Evolutionary conservation across 2,329 filamentous ascomycete genomes (phyloP).

Genomic region (Cercospora sesami): DNA sequence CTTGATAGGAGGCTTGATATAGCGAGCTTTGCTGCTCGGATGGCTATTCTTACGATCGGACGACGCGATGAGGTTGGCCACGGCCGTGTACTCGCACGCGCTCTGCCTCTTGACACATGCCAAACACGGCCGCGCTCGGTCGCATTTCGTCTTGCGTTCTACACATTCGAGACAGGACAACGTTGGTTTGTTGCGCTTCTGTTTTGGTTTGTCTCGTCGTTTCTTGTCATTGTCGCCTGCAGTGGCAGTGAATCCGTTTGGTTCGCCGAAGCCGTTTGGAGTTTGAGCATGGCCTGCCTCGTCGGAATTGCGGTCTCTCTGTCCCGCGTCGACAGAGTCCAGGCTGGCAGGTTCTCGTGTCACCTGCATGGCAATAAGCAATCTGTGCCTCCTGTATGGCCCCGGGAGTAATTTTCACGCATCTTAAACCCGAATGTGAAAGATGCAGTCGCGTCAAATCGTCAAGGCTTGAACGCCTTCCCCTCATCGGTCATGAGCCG

Average conservation of each 20-base stretch:
- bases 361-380: constrained; percentile 10
- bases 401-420: constrained; percentile 5
- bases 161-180: constrained; percentile 78
- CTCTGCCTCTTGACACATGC: constrained; percentile 74
- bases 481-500: constrained; percentile 8
- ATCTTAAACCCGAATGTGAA: constrained; percentile 9
- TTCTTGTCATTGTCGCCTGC: background rate
- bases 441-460: background rate
- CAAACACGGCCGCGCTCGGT: constrained; percentile 64
- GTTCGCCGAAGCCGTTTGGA: constrained; percentile 61
- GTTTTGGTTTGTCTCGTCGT: constrained; percentile 51
- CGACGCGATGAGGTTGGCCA: constrained; percentile 67
- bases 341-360: background rate
- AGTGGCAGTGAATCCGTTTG: constrained; percentile 1
- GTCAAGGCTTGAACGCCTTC: background rate
- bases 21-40: constrained; percentile 32
- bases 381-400: constrained; percentile 2
- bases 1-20: constrained; percentile 40
- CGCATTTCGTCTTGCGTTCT: constrained; percentile 82
- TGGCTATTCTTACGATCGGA: constrained; percentile 47
- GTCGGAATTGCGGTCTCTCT: background rate
- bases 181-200: constrained; percentile 82
- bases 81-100: constrained; percentile 71
- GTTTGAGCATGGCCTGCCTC: constrained; percentile 71
- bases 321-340: background rate